These are phyloP conservation scores for Eucalyptus shirleyi DNA, from an alignment of 345 rosid genomes.

Conservation along the genomic window DNA sequence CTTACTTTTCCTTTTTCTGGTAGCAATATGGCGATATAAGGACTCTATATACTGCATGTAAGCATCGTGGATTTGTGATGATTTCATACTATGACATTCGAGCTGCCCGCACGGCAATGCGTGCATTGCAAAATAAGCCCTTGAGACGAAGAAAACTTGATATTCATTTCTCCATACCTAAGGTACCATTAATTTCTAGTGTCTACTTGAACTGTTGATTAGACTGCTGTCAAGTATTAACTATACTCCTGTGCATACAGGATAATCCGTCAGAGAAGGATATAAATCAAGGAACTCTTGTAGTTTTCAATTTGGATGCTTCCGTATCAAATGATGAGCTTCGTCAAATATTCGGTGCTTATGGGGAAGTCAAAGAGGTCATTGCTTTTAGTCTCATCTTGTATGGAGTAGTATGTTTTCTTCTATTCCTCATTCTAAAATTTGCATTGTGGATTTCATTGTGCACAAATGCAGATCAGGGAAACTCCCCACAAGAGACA, in stretches of 20 bases:
- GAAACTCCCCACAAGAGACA: conserved; percentile 91
- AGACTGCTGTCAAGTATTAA: background rate
- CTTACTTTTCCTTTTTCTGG: background rate
- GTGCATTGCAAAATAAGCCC: conserved; percentile 84
- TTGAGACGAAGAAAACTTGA: conserved; percentile 82
- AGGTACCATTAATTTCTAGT: conserved; percentile 28
- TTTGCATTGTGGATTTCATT: background rate
- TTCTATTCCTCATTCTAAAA: background rate
- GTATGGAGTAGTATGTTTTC: background rate
- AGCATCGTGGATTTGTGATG: conserved; percentile 96
- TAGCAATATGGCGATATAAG: conserved; percentile 95
- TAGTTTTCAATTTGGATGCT: conserved; percentile 83
- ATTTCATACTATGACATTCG: conserved; percentile 91
- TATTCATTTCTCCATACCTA: conserved; percentile 95
- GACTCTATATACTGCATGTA: conserved; percentile 88
- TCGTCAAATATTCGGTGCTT: conserved; percentile 61
- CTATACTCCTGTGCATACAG: conserved; percentile 8
- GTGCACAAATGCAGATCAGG: conserved; percentile 52
- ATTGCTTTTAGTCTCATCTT: background rate
- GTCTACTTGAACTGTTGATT: background rate
- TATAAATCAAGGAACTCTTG: conserved; percentile 91
- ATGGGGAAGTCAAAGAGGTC: conserved; percentile 97
- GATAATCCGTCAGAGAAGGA: conserved; percentile 97
- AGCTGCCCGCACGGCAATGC: conserved; percentile 89
- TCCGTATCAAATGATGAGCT: conserved; percentile 85